phyloP scores from a whole-genome alignment of 179 eudicot genomes.

The Heliamphora ciliata region DNA sequence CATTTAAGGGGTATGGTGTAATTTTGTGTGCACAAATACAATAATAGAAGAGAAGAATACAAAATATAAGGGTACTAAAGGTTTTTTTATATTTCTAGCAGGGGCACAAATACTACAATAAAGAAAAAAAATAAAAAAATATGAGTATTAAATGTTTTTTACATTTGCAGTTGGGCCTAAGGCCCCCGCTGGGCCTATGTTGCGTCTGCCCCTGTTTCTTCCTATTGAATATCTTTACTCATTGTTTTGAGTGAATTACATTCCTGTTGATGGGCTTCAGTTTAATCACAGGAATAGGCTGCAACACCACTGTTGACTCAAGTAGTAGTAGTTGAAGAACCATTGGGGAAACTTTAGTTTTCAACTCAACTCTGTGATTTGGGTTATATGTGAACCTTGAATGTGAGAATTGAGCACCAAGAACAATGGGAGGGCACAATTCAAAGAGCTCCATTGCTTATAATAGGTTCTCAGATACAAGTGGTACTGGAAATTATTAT shows the following conservation, averaged over 20 bases:
- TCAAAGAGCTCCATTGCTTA: slow-evolving; percentile 38
- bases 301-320: not conserved
- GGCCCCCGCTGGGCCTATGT: no score
- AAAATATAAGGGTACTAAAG: no score
- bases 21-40: no score
- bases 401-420: not conserved
- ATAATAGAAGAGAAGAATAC: no score
- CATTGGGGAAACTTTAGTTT: not conserved
- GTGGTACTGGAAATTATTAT: slow-evolving; percentile 21
- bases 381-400: not conserved
- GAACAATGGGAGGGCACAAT: slow-evolving; percentile 54
- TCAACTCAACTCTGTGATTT: not conserved
- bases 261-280: not conserved
- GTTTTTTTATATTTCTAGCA: no score
- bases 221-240: not conserved
- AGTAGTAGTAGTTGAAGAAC: not conserved
- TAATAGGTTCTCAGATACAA: slow-evolving; percentile 35
- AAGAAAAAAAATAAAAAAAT: no score
- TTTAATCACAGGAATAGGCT: not conserved
- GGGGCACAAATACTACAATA: no score
- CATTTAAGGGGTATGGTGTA: no score
- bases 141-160: no score
- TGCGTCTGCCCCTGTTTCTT: no score
- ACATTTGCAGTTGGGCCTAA: no score
- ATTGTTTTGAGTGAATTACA: not conserved